Percentiles rank a stretch among this genome's conserved stretches.
These are phyloP conservation scores for Mycena chlorophos DNA, from an alignment of 768 basidiomycete genomes.

Conservation along the genomic window DNA sequence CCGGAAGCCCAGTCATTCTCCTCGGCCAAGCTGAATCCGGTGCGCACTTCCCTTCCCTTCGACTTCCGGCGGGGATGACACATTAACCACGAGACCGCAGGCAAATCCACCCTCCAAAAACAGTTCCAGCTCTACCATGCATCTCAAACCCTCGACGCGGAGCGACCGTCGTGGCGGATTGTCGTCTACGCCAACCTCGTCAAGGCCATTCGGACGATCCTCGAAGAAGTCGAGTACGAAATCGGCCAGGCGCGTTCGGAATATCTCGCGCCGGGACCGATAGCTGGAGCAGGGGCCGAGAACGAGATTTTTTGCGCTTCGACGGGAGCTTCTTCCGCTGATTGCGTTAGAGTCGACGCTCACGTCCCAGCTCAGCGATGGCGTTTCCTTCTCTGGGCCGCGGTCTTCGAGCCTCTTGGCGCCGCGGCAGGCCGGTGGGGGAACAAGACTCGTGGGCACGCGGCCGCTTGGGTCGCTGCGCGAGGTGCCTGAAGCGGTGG, in stretches of 20 bases:
- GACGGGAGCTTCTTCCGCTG: conserved; percentile 60
- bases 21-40: conserved; percentile 78
- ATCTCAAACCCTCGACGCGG: conserved; percentile 64
- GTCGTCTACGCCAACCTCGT: conserved; percentile 85
- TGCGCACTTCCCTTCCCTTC: conserved; percentile 12
- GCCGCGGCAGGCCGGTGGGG: conserved; percentile 58
- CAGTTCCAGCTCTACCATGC: conserved; percentile 84
- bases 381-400: conserved; percentile 60
- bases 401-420: conserved; percentile 67
- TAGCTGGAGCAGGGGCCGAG: conserved; percentile 22
- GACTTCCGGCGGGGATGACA: neutral
- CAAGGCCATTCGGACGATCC: conserved; percentile 72
- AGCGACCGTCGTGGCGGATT: conserved; percentile 74
- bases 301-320: conserved; percentile 53
- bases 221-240: conserved; percentile 69
- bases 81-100: conserved; percentile 30
- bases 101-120: conserved; percentile 83
- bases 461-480: conserved; percentile 40
- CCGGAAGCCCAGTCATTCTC: conserved; percentile 54
- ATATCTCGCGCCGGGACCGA: conserved; percentile 23
- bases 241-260: conserved; percentile 25
- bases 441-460: conserved; percentile 31
- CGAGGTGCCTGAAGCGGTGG: conserved; percentile 36
- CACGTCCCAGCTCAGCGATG: conserved; percentile 66
- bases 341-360: conserved; percentile 67